These are phyloP conservation scores for Myxozyma neglecta DNA, from an alignment of 805 yeast species.

Conservation along the genomic window DNA sequence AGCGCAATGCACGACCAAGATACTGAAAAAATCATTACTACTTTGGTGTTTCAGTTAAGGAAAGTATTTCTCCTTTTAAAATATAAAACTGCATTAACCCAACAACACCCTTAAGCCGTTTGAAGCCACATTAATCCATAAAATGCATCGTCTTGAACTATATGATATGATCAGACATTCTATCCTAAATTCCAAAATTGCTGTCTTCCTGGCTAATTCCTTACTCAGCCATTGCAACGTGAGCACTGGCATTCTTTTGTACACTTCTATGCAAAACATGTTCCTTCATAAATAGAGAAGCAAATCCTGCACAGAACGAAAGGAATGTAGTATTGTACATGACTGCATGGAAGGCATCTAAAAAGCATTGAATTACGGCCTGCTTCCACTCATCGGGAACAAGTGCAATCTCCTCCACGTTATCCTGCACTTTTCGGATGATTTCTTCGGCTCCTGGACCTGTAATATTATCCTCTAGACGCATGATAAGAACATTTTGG, in stretches of 20 bases:
- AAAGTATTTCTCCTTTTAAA: too few relatives aligned
- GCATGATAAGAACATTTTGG: conserved; percentile 44
- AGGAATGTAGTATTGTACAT: conserved; percentile 22
- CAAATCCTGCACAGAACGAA: conserved; percentile 21
- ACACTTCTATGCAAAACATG: conserved; percentile 22
- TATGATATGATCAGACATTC: too few relatives aligned
- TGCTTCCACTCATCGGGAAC: conserved; percentile 17
- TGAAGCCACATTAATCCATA: too few relatives aligned
- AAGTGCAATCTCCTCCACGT: conserved; percentile 19
- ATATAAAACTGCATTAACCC: too few relatives aligned
- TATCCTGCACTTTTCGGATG: conserved; percentile 25
- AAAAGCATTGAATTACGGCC: conserved; percentile 19
- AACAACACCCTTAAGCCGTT: too few relatives aligned
- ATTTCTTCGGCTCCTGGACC: conserved; percentile 30
- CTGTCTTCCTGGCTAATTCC: not conserved
- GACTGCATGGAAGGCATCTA: conserved; percentile 24
- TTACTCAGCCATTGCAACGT: not conserved
- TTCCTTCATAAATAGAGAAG: conserved; percentile 28
- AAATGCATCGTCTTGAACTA: too few relatives aligned
- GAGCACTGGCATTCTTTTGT: not conserved
- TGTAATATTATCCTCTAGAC: conserved; percentile 30
- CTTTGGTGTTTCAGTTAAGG: too few relatives aligned
- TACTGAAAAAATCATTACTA: too few relatives aligned
- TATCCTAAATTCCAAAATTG: not conserved
- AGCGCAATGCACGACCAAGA: too few relatives aligned